phyloP scores from a whole-genome alignment of 2,329 filamentous ascomycete genomes.

The Aspergillus sp. region DNA sequence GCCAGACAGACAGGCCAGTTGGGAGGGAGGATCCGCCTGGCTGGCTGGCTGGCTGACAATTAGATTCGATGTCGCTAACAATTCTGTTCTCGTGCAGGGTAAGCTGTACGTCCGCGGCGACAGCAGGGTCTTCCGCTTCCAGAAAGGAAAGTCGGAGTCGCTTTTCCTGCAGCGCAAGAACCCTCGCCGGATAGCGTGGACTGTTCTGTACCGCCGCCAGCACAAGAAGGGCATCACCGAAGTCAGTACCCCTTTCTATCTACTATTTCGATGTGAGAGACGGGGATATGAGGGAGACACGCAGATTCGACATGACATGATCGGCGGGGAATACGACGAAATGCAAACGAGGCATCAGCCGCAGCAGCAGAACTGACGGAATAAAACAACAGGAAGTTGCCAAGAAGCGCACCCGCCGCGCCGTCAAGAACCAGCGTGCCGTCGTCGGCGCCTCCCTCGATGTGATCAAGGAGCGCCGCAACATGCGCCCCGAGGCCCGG shows the following conservation, averaged over 20 bases:
- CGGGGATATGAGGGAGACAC: not conserved
- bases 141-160: slow-evolving; percentile 99
- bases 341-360: slow-evolving; percentile 7
- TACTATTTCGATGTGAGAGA: not conserved
- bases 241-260: slow-evolving; percentile 56
- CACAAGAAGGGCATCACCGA: slow-evolving; percentile 99
- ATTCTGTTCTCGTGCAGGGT: slow-evolving; percentile 69
- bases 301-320: slow-evolving; percentile 1
- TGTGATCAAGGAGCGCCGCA: slow-evolving; percentile 98
- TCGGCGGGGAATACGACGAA: no score
- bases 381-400: slow-evolving; percentile 72
- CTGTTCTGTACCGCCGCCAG: slow-evolving; percentile 92
- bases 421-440: slow-evolving; percentile 96
- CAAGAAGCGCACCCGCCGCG: slow-evolving; percentile 98
- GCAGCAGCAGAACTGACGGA: slow-evolving; percentile 3
- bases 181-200: slow-evolving; percentile 98
- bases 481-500: slow-evolving; percentile 90
- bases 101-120: slow-evolving; percentile 99
- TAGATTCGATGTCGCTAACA: no score
- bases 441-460: slow-evolving; percentile 99
- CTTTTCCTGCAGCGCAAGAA: slow-evolving; percentile 99
- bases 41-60: no score
- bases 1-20: no score
- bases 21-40: no score
- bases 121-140: slow-evolving; percentile 99